Evolutionary conservation across 192 early-diverging fungal species (phyloP).

Genomic region (Kickxella alabastrina): DNA sequence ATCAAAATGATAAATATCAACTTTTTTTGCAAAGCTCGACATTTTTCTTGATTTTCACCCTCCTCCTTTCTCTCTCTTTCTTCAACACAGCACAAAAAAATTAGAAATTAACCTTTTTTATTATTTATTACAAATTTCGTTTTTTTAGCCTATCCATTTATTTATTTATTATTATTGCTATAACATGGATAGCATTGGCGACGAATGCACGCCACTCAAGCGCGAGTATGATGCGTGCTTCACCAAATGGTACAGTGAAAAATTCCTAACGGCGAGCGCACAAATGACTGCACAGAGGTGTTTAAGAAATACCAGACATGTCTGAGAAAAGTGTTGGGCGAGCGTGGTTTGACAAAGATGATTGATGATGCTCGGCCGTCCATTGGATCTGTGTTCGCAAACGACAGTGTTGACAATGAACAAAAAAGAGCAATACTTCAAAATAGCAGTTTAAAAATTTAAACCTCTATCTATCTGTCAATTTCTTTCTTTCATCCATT

Average conservation of each 20-base stretch:
- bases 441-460: neutral
- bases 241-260: conserved; percentile 94
- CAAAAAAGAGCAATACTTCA: neutral
- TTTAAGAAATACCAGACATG: conserved; percentile 83
- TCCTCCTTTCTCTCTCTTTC: neutral
- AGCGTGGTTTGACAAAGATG: conserved; percentile 82
- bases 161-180: conserved; percentile 9
- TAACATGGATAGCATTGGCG: conserved; percentile 52
- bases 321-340: conserved; percentile 68
- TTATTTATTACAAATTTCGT: no score
- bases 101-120: neutral
- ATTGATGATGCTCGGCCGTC: conserved; percentile 81
- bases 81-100: no score
- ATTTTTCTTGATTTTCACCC: no score
- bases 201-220: conserved; percentile 75
- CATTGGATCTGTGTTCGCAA: conserved; percentile 36
- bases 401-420: neutral
- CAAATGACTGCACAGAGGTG: conserved; percentile 75
- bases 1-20: no score
- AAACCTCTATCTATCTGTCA: no score
- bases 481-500: no score
- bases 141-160: no score
- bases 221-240: conserved; percentile 89
- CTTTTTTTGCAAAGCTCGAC: no score
- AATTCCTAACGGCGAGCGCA: conserved; percentile 82